These are phyloP conservation scores for Colletotrichum sp. DNA, from an alignment of 2,329 filamentous ascomycete species.

Conservation along the genomic window DNA sequence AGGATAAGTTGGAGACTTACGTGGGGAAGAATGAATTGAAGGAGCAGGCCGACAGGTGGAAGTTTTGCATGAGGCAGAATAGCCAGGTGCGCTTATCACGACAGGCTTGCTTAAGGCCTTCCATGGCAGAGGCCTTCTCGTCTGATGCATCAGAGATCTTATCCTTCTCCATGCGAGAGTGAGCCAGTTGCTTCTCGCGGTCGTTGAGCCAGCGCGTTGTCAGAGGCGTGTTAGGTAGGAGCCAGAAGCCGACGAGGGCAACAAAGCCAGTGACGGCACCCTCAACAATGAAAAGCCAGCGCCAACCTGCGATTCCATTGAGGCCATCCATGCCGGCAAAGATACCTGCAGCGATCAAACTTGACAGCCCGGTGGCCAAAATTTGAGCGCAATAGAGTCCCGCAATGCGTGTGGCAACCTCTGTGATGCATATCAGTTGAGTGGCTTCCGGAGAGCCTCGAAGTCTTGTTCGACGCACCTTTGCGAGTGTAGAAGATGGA, in stretches of 20 bases:
- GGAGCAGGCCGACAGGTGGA: slow-evolving; percentile 54
- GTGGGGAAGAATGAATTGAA: slow-evolving; percentile 52
- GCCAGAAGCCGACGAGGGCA: slow-evolving; percentile 66
- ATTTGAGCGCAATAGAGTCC: slow-evolving; percentile 65
- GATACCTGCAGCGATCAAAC: slow-evolving; percentile 68
- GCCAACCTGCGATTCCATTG: slow-evolving; percentile 65
- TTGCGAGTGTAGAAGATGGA: slow-evolving; percentile 38
- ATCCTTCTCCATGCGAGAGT: slow-evolving; percentile 53
- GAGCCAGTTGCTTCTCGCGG: slow-evolving; percentile 52
- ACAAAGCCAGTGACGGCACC: slow-evolving; percentile 66
- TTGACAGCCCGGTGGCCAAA: slow-evolving; percentile 72
- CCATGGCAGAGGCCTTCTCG: slow-evolving; percentile 42
- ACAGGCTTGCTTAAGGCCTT: slow-evolving; percentile 54
- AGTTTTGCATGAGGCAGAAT: slow-evolving; percentile 60
- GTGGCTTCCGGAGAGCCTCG: fast-evolving
- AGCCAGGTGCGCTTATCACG: slow-evolving; percentile 57
- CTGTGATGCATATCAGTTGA: slow-evolving; percentile 31
- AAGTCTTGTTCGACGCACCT: slow-evolving; percentile 19
- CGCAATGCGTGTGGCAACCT: slow-evolving; percentile 65
- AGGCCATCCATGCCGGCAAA: slow-evolving; percentile 61
- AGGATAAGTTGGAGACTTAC: slow-evolving; percentile 26
- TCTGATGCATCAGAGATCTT: slow-evolving; percentile 51
- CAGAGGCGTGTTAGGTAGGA: slow-evolving; percentile 44
- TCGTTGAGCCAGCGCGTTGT: slow-evolving; percentile 49
- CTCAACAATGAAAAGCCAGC: slow-evolving; percentile 64